Evolutionary conservation across 768 basidiomycete species (phyloP), one percentile per base, ranked within the genome.

Genomic region (Suillus clintonianus): DNA sequence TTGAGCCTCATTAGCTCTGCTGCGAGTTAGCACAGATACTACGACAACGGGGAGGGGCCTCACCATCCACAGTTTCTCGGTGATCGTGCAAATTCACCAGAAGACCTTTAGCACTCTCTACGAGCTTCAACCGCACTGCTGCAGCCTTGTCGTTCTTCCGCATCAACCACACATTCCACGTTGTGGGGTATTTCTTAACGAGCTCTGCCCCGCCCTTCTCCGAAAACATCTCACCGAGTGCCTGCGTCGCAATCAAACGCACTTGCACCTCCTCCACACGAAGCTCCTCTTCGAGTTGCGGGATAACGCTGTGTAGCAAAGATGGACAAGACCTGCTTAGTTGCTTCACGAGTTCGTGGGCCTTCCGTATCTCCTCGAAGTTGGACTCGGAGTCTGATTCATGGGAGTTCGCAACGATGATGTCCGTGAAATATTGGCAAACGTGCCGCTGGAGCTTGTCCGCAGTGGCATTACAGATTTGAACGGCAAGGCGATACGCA

Each of bases 401-500:
- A 47, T 79, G 78, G 42, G 86, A 80, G 64, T 82, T 81, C 15
- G 81, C 80, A 53, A 89, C 84, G 69, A 96, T 91, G 64, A 93
- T 88, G 69, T 97, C 96, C 27, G 93, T 91, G 72, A 99, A 97
- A 78, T 98, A 95, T 69, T 92, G 88, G 71, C 89, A 92, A 53
- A 97, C 91, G 65, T 95, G 86, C 6, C 95, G 88, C 72, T 95
- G 92, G 7, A 98, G 84, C 74, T 91, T 92, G 75, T 95, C 94
- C 4, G 92, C 83, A 0, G 93, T 89, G 27, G 81, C 81, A 62
- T 89, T 95, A 82, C 94, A 96, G 34, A 97, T 86, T 69, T 92
- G 88, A 4, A 92, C 89, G 0, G 94, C 94, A 41, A 97, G 84
- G 41, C 91, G 86, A 74, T 88, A 91, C 0, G 91, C 86, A 11